Evolutionary conservation across 169 alveolate species (phyloP).

Genomic region (Eimeria acervulina): DNA sequence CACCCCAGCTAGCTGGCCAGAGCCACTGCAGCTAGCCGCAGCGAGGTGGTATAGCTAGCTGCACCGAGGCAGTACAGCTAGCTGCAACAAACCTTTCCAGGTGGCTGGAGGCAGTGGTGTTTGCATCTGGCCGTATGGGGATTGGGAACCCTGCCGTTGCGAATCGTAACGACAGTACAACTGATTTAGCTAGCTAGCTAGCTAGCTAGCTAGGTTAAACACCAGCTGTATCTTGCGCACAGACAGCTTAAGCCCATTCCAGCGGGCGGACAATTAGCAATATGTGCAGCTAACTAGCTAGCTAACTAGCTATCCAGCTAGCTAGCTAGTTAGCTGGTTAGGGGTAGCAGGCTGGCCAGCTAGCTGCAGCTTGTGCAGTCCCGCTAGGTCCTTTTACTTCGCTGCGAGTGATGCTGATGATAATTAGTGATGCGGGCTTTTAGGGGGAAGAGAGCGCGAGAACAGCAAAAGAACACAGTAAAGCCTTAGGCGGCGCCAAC

Average conservation of each 20-base stretch:
- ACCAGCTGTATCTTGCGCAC: background rate
- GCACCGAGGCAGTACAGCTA: background rate
- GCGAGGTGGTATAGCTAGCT: background rate
- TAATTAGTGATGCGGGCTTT: background rate
- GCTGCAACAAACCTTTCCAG: background rate
- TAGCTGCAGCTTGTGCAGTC: background rate
- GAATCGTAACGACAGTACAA: background rate
- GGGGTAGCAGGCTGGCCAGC: background rate
- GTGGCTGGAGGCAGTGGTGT: background rate
- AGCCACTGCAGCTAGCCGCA: background rate
- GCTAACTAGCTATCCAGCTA: background rate
- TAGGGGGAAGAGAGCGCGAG: background rate
- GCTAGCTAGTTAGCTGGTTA: background rate
- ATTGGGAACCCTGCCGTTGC: background rate
- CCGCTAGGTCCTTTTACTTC: background rate
- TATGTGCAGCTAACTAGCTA: background rate
- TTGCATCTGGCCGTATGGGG: background rate
- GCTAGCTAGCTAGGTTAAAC: background rate
- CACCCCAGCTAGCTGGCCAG: background rate
- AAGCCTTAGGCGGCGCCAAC: background rate
- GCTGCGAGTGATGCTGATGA: background rate
- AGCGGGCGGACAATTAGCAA: background rate
- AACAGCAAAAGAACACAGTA: background rate
- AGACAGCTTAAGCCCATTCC: background rate
- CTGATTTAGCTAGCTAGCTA: background rate